These are phyloP conservation scores for Neurospora terricola DNA, from an alignment of 495 filamentous ascomycete genomes.

Conservation along the genomic window DNA sequence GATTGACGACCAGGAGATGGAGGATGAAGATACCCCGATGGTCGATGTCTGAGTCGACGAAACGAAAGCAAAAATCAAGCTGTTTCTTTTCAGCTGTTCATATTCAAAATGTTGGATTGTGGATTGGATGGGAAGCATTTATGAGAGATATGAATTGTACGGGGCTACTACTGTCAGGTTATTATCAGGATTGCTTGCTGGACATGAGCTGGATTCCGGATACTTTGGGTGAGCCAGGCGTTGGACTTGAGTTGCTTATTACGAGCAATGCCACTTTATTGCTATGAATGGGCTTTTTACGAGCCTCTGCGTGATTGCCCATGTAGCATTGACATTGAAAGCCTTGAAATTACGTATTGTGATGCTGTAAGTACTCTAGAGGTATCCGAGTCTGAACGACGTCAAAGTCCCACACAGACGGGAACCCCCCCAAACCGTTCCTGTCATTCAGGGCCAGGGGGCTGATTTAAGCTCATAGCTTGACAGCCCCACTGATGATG, in stretches of 20 bases:
- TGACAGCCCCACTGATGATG: neutral
- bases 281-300: neutral
- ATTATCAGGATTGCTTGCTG: neutral
- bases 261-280: neutral
- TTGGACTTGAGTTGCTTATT: neutral
- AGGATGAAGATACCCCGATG: constrained; percentile 27
- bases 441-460: neutral
- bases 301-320: neutral
- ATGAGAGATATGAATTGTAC: neutral
- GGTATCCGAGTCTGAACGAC: neutral
- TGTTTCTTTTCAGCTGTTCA: neutral
- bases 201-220: neutral
- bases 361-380: neutral
- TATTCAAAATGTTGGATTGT: neutral
- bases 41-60: constrained; percentile 6
- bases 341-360: neutral
- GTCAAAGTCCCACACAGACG: neutral
- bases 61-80: constrained; percentile 19
- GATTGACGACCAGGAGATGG: constrained; percentile 31
- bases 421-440: neutral
- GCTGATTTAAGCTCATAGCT: neutral
- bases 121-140: neutral
- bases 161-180: neutral
- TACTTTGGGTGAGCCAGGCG: neutral
- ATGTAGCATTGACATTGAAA: neutral